A percentile compares a stretch with the other conserved stretches of the same genome.
phyloP scores from a whole-genome alignment of 495 filamentous ascomycete species.

The Echria macrotheca region DNA sequence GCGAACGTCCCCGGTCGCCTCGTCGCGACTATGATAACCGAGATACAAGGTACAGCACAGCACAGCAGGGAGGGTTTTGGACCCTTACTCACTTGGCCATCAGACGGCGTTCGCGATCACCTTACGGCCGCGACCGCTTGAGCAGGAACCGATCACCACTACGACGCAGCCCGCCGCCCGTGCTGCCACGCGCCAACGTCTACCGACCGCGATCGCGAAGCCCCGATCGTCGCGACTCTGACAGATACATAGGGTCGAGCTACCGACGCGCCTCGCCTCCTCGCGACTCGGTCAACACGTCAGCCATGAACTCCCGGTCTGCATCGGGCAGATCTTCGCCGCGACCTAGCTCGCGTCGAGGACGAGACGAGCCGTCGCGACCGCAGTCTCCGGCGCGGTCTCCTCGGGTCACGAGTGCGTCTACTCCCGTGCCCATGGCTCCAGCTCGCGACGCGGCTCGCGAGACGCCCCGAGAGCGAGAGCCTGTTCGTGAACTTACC shows the following conservation, averaged over 20 bases:
- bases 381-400: constrained; percentile 34
- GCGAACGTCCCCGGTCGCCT: constrained; percentile 22
- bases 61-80: no score
- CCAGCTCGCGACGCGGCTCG: constrained; percentile 17
- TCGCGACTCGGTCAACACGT: constrained; percentile 39
- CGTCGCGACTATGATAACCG: constrained; percentile 25
- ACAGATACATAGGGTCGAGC: constrained; percentile 32
- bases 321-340: constrained; percentile 40
- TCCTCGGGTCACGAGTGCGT: constrained; percentile 13
- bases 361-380: constrained; percentile 38
- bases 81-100: no score
- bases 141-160: constrained; percentile 34
- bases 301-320: constrained; percentile 39
- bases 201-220: constrained; percentile 41
- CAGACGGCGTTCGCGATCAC: constrained; percentile 45
- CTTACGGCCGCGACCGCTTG: constrained; percentile 38
- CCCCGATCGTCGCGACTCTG: constrained; percentile 42
- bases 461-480: constrained; percentile 25
- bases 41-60: constrained; percentile 18
- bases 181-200: constrained; percentile 24
- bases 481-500: constrained; percentile 8
- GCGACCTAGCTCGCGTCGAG: constrained; percentile 32
- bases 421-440: constrained; percentile 26
- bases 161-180: constrained; percentile 33
- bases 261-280: constrained; percentile 37